Evolutionary conservation across 2,329 filamentous ascomycete genomes (phyloP).

Genomic region (Xylariomycetidae sp.): DNA sequence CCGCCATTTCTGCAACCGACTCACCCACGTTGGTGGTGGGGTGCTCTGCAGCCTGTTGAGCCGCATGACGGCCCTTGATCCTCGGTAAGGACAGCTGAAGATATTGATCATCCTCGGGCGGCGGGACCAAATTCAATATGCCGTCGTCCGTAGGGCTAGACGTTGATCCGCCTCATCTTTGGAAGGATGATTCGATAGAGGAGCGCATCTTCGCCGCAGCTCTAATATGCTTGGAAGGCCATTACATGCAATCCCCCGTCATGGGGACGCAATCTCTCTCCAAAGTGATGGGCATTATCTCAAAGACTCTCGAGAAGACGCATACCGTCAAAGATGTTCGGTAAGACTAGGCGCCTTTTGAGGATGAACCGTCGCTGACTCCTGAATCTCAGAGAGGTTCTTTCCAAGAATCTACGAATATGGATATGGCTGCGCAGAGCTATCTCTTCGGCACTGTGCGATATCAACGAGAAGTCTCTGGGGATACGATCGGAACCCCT

Average conservation of each 20-base stretch:
- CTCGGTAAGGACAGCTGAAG: too few relatives aligned
- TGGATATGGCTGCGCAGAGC: slow-evolving; percentile 62
- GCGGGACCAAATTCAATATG: too few relatives aligned
- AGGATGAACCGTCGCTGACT: neutral
- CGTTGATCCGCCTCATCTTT: slow-evolving; percentile 21
- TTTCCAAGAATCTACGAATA: slow-evolving; percentile 59
- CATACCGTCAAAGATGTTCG: slow-evolving; percentile 57
- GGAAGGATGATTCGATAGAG: slow-evolving; percentile 50
- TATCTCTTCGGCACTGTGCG: slow-evolving; percentile 57
- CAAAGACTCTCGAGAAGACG: slow-evolving; percentile 59
- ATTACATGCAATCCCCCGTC: slow-evolving; percentile 52
- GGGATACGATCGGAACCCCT: slow-evolving; percentile 50
- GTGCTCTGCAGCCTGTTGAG: too few relatives aligned
- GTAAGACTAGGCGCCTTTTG: slow-evolving; percentile 31
- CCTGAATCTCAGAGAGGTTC: slow-evolving; percentile 41
- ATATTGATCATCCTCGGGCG: too few relatives aligned
- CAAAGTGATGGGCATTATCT: slow-evolving; percentile 53
- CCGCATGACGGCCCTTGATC: too few relatives aligned
- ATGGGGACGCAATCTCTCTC: slow-evolving; percentile 54
- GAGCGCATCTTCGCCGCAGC: slow-evolving; percentile 59
- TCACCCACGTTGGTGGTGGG: too few relatives aligned
- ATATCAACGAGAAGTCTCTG: slow-evolving; percentile 55
- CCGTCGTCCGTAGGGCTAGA: too few relatives aligned
- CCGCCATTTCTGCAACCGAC: too few relatives aligned
- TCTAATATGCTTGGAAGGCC: slow-evolving; percentile 57